Base-by-base conservation (phyloP, 1,284 basidiomycete genomes). In the Coriolopsis trogii region DNA sequence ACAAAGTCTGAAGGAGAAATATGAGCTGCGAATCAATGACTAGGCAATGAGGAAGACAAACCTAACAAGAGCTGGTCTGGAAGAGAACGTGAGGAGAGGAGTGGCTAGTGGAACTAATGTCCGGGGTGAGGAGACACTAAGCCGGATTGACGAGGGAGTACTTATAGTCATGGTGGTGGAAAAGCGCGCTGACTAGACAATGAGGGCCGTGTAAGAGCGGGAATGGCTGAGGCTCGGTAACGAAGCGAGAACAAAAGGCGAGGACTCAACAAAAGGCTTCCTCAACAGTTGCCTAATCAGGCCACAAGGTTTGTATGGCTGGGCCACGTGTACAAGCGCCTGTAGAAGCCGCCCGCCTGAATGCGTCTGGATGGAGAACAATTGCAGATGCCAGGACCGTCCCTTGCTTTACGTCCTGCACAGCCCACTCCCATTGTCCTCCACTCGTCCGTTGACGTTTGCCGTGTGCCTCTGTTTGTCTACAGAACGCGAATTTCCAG, bases 91-190 rank as follows among this genome's bases (percentile, higher is more conserved):
- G 58, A 52, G 50, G 50, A 53, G 41, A 59, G 59, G 51, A 46
- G 65, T 67, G 63, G 58, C 47, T 63, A 63, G 56, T 67, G 67
- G 66, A 70, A 70, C 66, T 65, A 66, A 67, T 66, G 66, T 67
- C 71, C 62, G 64, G 69, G 66, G 61, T 67, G 63, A 61, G 64
- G 64, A 63, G 56, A 55, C 55, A 47, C 43, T 45, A 51, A 45
- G 48, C 56, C 47, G 46, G 46, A 49, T 43, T 46, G 38, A 42
- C 43, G 29, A 28, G 16, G 39, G 21, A 43, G 53, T 68, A 62
- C 67, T 71, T 72, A 72, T 73, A 73, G 46, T 48, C 45, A 43
- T 34, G 23, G 40, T 41, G 28, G 16, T 29, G 20, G 12, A 24
- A 34, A 24, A 41, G 54, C 51, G 67, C 66, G 66, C 56, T 61